Conservation (phyloP, 441 rosid species). For the Pelargonium australe region DNA sequence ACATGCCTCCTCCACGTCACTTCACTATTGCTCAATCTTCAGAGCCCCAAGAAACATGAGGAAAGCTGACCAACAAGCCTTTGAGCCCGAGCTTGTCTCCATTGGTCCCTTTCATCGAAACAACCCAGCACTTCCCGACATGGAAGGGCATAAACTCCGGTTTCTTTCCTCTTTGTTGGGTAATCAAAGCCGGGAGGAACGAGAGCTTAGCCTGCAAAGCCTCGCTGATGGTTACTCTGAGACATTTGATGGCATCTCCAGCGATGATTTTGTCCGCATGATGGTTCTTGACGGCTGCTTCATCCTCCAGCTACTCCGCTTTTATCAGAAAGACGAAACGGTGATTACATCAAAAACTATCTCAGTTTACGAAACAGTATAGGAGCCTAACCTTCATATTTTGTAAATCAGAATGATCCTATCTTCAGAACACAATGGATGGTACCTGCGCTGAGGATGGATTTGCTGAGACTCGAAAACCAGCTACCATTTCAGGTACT, state of each 20-base stretch:
- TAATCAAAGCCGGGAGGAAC: background rate
- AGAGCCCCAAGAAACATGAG: background rate
- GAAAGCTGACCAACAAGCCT: background rate
- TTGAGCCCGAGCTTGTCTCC: background rate
- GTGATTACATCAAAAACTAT: background rate
- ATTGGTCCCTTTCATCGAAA: background rate
- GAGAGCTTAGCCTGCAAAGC: background rate
- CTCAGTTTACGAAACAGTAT: background rate
- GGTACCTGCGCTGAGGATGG: background rate
- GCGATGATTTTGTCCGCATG: background rate
- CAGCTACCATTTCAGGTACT: background rate
- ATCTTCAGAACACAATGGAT: background rate
- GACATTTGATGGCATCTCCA: background rate
- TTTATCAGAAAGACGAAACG: background rate
- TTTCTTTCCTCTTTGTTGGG: background rate
- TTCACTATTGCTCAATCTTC: background rate
- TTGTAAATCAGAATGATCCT: background rate
- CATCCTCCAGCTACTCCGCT: background rate
- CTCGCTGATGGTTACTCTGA: background rate
- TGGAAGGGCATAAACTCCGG: background rate
- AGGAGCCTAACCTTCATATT: no score
- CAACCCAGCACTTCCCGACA: background rate
- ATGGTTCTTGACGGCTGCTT: constrained; percentile 1
- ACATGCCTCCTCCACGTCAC: background rate
- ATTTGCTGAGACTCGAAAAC: background rate